These are phyloP conservation scores for Apophysomyces elegans DNA, from an alignment of 371 early-diverging fungal species.

Conservation along the genomic window DNA sequence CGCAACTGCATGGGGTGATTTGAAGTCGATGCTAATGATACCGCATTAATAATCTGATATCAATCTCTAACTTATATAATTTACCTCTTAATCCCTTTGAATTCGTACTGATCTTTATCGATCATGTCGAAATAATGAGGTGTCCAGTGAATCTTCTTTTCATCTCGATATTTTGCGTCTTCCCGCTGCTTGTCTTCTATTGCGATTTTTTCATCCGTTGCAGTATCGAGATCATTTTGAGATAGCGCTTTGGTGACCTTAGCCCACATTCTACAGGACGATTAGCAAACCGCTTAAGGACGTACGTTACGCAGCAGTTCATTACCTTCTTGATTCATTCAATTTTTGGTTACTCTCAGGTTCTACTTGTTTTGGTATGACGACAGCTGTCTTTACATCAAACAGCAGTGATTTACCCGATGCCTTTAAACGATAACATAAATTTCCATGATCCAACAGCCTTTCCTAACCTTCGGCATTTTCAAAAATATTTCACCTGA, in stretches of 20 bases:
- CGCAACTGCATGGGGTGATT: not conserved
- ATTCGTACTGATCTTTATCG: conserved; percentile 34
- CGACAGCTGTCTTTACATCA: conserved; percentile 65
- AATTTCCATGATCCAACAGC: not conserved
- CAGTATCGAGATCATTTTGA: conserved; percentile 71
- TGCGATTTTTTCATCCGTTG: conserved; percentile 80
- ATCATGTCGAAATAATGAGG: conserved; percentile 58
- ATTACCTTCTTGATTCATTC: conserved; percentile 81
- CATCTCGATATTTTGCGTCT: conserved; percentile 66
- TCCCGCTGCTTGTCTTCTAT: conserved; percentile 88
- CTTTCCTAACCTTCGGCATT: conserved; percentile 26
- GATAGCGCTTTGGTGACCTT: conserved; percentile 79
- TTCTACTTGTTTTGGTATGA: conserved; percentile 73
- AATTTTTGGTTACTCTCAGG: conserved; percentile 77
- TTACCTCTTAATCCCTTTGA: conserved; percentile 28
- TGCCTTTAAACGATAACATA: conserved; percentile 1
- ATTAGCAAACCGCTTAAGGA: not conserved
- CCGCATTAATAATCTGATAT: not conserved
- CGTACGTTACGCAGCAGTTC: conserved; percentile 1
- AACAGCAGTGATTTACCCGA: conserved; percentile 61
- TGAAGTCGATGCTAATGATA: conserved; percentile 24
- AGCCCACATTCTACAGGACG: conserved; percentile 62
- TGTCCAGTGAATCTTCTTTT: conserved; percentile 44
- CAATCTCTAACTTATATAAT: not conserved
- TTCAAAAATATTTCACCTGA: conserved; percentile 71